Evolutionary conservation across 1,139 yeast genomes (phyloP).

Genomic region (Hanseniaspora gamundiae): DNA sequence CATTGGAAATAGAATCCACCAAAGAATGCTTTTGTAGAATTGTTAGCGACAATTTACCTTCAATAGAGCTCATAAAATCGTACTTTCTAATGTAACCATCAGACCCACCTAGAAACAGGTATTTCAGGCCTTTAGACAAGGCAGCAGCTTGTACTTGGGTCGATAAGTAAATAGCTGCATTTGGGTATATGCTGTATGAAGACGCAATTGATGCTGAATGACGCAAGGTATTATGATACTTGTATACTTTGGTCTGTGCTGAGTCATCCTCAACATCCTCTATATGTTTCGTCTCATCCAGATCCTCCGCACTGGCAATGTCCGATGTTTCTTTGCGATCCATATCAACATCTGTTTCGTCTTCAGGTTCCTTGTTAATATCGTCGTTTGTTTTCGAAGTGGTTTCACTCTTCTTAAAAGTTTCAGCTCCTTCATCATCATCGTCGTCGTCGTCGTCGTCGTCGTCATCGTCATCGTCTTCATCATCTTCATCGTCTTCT

Average conservation of each 20-base stretch:
- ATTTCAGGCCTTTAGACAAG: slow-evolving; percentile 70
- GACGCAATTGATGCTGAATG: slow-evolving; percentile 36
- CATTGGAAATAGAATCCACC: slow-evolving; percentile 73
- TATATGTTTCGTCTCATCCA: too few relatives aligned
- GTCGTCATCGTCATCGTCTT: slow-evolving; percentile 15
- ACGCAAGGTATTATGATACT: slow-evolving; percentile 31
- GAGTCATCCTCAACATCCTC: slow-evolving; percentile 18
- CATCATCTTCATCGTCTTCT: slow-evolving; percentile 23
- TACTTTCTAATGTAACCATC: slow-evolving; percentile 89
- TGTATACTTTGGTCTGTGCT: slow-evolving; percentile 19
- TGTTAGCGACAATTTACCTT: slow-evolving; percentile 82
- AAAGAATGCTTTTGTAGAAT: slow-evolving; percentile 84
- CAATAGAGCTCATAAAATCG: slow-evolving; percentile 74
- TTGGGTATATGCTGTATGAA: slow-evolving; percentile 48
- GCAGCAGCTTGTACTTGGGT: slow-evolving; percentile 63
- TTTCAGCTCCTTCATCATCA: slow-evolving; percentile 8
- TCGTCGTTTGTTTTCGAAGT: too few relatives aligned
- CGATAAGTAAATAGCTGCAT: slow-evolving; percentile 63
- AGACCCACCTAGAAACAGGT: slow-evolving; percentile 90
- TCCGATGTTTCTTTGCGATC: slow-evolving; percentile 16
- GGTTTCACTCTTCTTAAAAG: too few relatives aligned
- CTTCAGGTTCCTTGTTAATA: slow-evolving; percentile 15
- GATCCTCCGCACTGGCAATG: too few relatives aligned
- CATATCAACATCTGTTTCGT: slow-evolving; percentile 7
- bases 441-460: slow-evolving; percentile 11